Evolutionary conservation across 331 rosid genomes (phyloP).

Genomic region (Cydonia oblonga): DNA sequence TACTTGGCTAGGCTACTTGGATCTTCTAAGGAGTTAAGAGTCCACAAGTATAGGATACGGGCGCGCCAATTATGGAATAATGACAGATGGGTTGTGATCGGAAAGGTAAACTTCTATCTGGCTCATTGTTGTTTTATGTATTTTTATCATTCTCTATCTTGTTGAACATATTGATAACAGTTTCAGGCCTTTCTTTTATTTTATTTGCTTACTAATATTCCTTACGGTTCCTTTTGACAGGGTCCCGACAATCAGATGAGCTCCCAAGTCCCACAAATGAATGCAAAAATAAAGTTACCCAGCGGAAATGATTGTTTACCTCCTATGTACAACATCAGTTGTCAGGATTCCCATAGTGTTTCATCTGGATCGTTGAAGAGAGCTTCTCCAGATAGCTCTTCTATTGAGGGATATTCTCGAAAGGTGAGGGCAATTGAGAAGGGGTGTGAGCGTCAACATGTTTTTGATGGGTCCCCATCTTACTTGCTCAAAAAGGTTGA

Average conservation of each 20-base stretch:
- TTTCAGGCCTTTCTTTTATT: neutral
- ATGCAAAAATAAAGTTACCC: constrained; percentile 9
- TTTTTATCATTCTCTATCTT: neutral
- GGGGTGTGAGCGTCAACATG: constrained; percentile 20
- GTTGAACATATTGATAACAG: neutral
- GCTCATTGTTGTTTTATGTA: neutral
- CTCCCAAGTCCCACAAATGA: constrained; percentile 9
- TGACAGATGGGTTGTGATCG: constrained; percentile 38
- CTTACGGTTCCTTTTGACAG: constrained; percentile 25
- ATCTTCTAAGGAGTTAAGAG: constrained; percentile 41
- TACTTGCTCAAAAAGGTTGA: constrained; percentile 53
- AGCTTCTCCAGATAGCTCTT: constrained; percentile 26
- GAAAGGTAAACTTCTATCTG: constrained; percentile 33
- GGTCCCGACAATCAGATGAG: constrained; percentile 1
- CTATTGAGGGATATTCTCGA: constrained; percentile 33
- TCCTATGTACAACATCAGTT: constrained; percentile 18
- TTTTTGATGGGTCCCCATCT: constrained; percentile 13
- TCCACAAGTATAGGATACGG: constrained; percentile 43
- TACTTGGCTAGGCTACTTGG: constrained; percentile 54
- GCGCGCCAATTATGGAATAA: constrained; percentile 52
- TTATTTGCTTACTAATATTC: neutral
- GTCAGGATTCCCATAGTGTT: constrained; percentile 25
- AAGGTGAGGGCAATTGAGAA: constrained; percentile 43
- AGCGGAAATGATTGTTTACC: constrained; percentile 17
- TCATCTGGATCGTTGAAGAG: constrained; percentile 49